These are phyloP conservation scores for Rhizopogon vinicolor DNA, from an alignment of 768 basidiomycete genomes.

Conservation along the genomic window DNA sequence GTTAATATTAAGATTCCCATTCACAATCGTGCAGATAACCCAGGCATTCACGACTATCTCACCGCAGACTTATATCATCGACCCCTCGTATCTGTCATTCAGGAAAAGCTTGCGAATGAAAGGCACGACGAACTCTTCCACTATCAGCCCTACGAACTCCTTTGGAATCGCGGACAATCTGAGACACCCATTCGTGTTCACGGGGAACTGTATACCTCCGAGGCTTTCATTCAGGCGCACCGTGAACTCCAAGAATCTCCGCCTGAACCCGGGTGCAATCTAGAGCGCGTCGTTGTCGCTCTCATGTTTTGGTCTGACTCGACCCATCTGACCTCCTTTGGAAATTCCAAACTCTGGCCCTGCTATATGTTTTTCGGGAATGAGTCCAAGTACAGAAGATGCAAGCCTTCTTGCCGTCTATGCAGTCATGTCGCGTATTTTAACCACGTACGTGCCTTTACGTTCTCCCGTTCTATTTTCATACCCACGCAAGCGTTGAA, in stretches of 20 bases:
- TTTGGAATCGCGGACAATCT: neutral
- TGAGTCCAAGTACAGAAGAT: slow-evolving; percentile 13
- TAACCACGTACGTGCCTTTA: neutral
- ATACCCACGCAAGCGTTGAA: neutral
- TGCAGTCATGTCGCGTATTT: slow-evolving; percentile 10
- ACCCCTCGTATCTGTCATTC: slow-evolving; percentile 8
- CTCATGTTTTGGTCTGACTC: slow-evolving; percentile 29
- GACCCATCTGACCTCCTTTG: slow-evolving; percentile 27
- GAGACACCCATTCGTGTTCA: slow-evolving; percentile 2
- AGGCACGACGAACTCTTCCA: slow-evolving; percentile 9
- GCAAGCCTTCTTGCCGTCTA: slow-evolving; percentile 9
- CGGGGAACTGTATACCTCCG: slow-evolving; percentile 16
- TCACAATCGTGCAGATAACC: neutral
- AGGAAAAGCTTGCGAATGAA: slow-evolving; percentile 10
- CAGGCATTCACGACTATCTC: slow-evolving; percentile 1
- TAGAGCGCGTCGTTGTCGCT: slow-evolving; percentile 10
- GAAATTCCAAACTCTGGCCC: slow-evolving; percentile 22
- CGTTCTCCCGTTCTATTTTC: neutral
- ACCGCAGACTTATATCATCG: slow-evolving; percentile 8
- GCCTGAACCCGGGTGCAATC: slow-evolving; percentile 9
- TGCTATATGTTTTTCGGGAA: slow-evolving; percentile 20
- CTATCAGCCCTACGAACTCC: slow-evolving; percentile 16
- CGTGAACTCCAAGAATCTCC: slow-evolving; percentile 11
- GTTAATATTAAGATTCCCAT: slow-evolving; percentile 7
- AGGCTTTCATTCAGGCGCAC: slow-evolving; percentile 14